Conservation (phyloP, 2,329 filamentous ascomycete species). For the Coniella vitis region DNA sequence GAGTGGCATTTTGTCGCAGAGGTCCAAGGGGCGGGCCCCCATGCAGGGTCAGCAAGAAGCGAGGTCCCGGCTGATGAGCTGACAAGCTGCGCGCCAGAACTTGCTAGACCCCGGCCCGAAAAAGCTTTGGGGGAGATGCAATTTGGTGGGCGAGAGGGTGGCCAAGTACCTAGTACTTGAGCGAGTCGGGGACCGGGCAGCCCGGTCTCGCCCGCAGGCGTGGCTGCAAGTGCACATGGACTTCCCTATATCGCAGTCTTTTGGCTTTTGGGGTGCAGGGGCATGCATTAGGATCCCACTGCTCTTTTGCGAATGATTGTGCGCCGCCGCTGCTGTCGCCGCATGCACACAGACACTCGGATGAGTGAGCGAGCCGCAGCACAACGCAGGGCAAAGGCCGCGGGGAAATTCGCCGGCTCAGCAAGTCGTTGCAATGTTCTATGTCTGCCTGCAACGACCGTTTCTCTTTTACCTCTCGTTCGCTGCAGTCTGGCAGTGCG, state of each 20-base stretch:
- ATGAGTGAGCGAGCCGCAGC: no score
- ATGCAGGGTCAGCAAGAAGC: neutral
- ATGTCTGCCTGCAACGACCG: no score
- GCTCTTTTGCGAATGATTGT: no score
- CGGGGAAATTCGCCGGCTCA: no score
- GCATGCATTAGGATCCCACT: no score
- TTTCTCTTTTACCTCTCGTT: no score
- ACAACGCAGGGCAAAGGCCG: no score
- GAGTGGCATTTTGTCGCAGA: slow-evolving; percentile 8
- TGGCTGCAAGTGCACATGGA: neutral
- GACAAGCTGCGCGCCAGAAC: slow-evolving; percentile 6
- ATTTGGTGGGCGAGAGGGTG: slow-evolving; percentile 10
- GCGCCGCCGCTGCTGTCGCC: no score
- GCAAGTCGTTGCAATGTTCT: no score
- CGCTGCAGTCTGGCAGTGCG: no score
- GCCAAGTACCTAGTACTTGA: slow-evolving; percentile 7
- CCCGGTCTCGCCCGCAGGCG: neutral
- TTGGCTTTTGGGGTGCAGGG: neutral
- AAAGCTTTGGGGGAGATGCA: slow-evolving; percentile 14
- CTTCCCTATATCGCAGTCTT: neutral
- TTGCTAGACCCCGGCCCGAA: slow-evolving; percentile 7
- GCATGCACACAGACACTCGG: no score
- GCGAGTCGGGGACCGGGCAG: slow-evolving; percentile 1
- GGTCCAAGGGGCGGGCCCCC: neutral
- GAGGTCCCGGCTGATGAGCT: slow-evolving; percentile 1